Conservation (phyloP, 2,329 filamentous ascomycete genomes). For the Pestalotiopsis sp. region DNA sequence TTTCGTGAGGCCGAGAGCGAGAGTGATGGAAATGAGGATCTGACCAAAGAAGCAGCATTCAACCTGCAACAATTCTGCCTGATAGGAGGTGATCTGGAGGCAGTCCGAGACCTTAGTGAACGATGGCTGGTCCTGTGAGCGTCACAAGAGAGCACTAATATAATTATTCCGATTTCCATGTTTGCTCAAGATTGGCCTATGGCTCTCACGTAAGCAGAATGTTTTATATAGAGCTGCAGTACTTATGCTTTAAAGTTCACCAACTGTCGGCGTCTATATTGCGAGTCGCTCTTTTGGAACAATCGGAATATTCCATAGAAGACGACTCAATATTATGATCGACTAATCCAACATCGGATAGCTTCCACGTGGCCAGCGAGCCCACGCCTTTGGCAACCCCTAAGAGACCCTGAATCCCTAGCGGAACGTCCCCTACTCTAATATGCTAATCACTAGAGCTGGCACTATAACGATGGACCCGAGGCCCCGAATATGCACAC, state of each 20-base stretch:
- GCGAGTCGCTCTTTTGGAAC: neutral
- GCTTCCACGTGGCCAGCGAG: neutral
- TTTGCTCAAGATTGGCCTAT: too few species aligned
- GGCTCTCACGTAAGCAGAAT: neutral
- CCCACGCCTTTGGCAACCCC: neutral
- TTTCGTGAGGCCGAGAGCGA: slow-evolving; percentile 37
- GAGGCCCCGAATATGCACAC: neutral
- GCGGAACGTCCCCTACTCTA: neutral
- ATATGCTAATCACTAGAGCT: neutral
- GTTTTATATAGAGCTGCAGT: neutral
- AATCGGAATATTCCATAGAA: neutral
- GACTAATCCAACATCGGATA: neutral
- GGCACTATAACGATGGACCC: neutral
- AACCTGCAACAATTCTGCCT: slow-evolving; percentile 40
- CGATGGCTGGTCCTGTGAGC: slow-evolving; percentile 10
- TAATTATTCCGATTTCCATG: too few species aligned
- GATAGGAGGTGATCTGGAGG: slow-evolving; percentile 11
- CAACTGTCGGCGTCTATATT: neutral
- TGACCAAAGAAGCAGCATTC: slow-evolving; percentile 73
- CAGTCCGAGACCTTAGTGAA: slow-evolving; percentile 2
- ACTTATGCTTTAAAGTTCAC: neutral
- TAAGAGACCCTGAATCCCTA: neutral
- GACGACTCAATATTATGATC: neutral
- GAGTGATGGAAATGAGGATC: slow-evolving; percentile 26
- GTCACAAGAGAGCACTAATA: neutral